Evolutionary conservation across 108 stramenopile genomes (phyloP).

Genomic region (Skeletonema potamos): DNA sequence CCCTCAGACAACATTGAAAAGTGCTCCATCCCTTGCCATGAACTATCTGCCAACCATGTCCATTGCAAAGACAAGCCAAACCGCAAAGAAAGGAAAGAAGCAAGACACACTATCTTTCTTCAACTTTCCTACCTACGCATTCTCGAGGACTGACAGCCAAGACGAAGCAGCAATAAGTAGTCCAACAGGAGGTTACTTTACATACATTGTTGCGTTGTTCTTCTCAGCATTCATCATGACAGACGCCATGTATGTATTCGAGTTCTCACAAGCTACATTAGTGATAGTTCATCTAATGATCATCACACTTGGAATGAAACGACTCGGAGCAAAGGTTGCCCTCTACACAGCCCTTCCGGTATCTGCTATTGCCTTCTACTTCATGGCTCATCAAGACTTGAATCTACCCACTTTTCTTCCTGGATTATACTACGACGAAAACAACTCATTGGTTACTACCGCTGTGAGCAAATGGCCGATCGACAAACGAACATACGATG

Average conservation of each 20-base stretch:
- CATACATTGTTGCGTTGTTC: conserved; percentile 43
- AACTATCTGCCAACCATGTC: background rate
- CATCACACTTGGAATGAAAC: conserved; percentile 13
- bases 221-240: conserved; percentile 62
- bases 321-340: conserved; percentile 28
- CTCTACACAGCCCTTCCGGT: conserved; percentile 40
- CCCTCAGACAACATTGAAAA: background rate
- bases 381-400: conserved; percentile 24
- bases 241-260: conserved; percentile 69
- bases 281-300: conserved; percentile 32
- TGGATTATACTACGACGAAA: conserved; percentile 62
- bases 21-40: background rate
- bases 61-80: background rate
- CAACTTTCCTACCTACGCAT: conserved; percentile 1
- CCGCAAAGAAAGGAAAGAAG: background rate
- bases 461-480: conserved; percentile 62
- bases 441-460: conserved; percentile 46
- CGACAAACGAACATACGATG: conserved; percentile 48
- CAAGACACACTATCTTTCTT: conserved; percentile 8
- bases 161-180: background rate
- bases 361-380: conserved; percentile 3
- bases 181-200: conserved; percentile 7
- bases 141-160: background rate
- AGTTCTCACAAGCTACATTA: conserved; percentile 50
- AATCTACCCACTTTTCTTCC: conserved; percentile 45